Evolutionary conservation across 164 flowering plant species (phyloP).

Genomic region (Euptelea pleiosperma): DNA sequence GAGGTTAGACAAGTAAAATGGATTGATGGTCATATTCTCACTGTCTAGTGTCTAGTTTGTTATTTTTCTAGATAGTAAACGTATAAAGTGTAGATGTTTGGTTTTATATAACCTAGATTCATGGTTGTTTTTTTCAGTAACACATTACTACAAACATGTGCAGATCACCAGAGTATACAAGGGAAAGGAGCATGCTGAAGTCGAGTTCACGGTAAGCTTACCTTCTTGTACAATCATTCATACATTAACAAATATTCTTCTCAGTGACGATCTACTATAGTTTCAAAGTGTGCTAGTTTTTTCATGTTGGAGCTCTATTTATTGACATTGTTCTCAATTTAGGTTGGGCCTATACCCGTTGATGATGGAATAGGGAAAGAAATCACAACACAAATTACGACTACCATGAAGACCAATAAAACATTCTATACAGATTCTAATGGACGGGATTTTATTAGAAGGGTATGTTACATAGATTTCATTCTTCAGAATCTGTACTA

Average conservation of each 20-base stretch:
- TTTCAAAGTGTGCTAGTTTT: background rate
- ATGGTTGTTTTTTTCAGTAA: background rate
- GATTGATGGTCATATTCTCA: too few relatives aligned
- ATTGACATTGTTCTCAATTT: slow-evolving; percentile 8
- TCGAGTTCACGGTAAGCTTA: slow-evolving; percentile 51
- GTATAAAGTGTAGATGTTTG: background rate
- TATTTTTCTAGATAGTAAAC: too few relatives aligned
- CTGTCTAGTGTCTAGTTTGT: too few relatives aligned
- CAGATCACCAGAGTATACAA: slow-evolving; percentile 87
- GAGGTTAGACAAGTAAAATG: too few relatives aligned
- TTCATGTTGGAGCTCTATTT: background rate
- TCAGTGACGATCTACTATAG: background rate
- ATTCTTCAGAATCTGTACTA: too few relatives aligned
- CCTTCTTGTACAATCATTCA: background rate
- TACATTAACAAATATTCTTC: background rate
- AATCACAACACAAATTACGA: slow-evolving; percentile 58
- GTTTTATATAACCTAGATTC: background rate
- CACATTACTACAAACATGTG: slow-evolving; percentile 6
- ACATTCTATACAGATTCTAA: slow-evolving; percentile 90
- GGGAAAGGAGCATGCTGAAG: slow-evolving; percentile 53
- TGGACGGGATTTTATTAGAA: slow-evolving; percentile 88
- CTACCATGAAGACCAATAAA: slow-evolving; percentile 61
- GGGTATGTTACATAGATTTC: slow-evolving; percentile 45
- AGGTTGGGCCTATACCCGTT: slow-evolving; percentile 45
- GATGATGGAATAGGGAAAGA: slow-evolving; percentile 90